phyloP scores from a whole-genome alignment of 78 protist genomes.

The Isochrysis galbana region DNA sequence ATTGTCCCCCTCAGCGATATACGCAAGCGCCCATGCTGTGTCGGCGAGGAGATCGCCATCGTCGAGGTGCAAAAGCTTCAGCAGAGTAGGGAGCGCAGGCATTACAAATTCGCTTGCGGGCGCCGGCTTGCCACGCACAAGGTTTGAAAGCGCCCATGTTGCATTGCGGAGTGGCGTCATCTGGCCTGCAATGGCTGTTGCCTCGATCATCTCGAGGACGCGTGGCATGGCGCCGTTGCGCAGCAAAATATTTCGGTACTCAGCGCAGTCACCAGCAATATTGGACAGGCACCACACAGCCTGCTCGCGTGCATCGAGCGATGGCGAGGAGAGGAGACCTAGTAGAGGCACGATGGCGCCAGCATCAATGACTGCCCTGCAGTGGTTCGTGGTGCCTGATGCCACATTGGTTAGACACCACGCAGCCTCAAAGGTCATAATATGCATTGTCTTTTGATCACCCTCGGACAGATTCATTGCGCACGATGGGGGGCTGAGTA shows the following conservation, averaged over 20 bases:
- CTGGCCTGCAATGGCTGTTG: not conserved
- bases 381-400: conserved; percentile 19
- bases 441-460: no score
- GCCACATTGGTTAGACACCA: conserved; percentile 57
- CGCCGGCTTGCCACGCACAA: conserved; percentile 95
- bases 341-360: conserved; percentile 21
- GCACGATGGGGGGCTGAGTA: not conserved
- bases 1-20: conserved; percentile 89
- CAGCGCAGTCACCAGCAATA: conserved; percentile 47
- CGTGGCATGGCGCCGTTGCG: not conserved
- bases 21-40: conserved; percentile 95
- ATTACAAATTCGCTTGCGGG: conserved; percentile 51
- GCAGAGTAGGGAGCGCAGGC: conserved; percentile 60
- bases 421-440: conserved; percentile 46
- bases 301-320: conserved; percentile 35
- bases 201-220: not conserved
- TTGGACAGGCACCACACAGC: conserved; percentile 12
- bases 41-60: conserved; percentile 91
- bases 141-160: conserved; percentile 69
- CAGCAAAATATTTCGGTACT: conserved; percentile 29
- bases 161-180: conserved; percentile 16
- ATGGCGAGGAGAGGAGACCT: not conserved
- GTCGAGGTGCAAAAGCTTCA: conserved; percentile 58
- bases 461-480: no score
- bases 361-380: not conserved